phyloP scores from a whole-genome alignment of 352 stramenopile genomes.

The Globisporangium sylvaticum region DNA sequence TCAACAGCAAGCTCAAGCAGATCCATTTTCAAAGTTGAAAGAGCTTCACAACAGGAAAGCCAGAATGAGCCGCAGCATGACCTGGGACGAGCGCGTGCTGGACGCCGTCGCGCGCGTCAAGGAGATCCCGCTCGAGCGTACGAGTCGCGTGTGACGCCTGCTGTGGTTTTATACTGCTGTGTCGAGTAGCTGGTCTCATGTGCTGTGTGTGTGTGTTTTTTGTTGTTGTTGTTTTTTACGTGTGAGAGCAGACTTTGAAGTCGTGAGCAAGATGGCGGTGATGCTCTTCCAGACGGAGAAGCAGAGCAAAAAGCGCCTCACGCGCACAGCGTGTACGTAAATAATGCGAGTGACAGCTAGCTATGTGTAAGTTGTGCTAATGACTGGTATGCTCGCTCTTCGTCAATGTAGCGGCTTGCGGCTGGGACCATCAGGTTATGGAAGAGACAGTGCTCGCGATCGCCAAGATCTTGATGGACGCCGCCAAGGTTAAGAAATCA shows the following conservation, averaged over 20 bases:
- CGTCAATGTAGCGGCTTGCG: constrained; percentile 36
- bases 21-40: constrained; percentile 15
- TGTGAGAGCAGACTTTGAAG: constrained; percentile 43
- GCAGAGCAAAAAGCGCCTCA: constrained; percentile 55
- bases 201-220: background rate
- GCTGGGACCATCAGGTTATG: constrained; percentile 51
- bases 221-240: too few species aligned
- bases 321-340: constrained; percentile 51
- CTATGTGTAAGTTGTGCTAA: background rate
- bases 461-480: constrained; percentile 75
- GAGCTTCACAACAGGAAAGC: background rate
- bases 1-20: background rate
- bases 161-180: too few species aligned
- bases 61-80: constrained; percentile 38
- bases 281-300: constrained; percentile 62
- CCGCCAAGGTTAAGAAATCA: constrained; percentile 37
- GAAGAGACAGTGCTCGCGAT: constrained; percentile 56
- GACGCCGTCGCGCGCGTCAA: constrained; percentile 36
- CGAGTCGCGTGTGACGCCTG: background rate
- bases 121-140: constrained; percentile 39
- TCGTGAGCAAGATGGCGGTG: constrained; percentile 48
- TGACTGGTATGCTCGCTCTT: background rate
- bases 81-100: constrained; percentile 60
- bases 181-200: background rate
- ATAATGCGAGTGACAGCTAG: too few species aligned